Evolutionary conservation across 352 stramenopile species (phyloP).

Genomic region (Pythium rhizo-oryzae): DNA sequence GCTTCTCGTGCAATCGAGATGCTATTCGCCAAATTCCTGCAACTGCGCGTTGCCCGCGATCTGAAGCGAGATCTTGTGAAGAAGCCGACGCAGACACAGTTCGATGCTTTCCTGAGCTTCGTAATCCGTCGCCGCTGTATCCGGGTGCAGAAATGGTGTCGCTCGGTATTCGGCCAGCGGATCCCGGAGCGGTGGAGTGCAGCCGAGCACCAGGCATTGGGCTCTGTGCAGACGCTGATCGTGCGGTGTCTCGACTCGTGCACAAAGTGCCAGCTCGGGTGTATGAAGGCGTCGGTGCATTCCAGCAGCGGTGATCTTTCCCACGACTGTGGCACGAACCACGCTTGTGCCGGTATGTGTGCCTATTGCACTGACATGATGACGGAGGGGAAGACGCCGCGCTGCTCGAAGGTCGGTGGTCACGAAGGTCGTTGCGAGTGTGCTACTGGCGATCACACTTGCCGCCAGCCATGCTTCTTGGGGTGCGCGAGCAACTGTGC

Average conservation of each 20-base stretch:
- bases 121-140: constrained; percentile 55
- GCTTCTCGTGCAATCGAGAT: constrained; percentile 32
- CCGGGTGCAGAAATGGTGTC: constrained; percentile 46
- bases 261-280: constrained; percentile 51
- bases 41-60: not conserved
- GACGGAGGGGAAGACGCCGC: constrained; percentile 31
- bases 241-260: constrained; percentile 61
- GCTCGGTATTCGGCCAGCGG: constrained; percentile 38
- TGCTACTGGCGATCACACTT: constrained; percentile 61
- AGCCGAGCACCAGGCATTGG: constrained; percentile 49
- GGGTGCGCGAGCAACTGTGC: constrained; percentile 52
- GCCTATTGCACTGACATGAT: constrained; percentile 46
- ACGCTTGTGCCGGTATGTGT: constrained; percentile 50
- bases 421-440: constrained; percentile 74
- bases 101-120: constrained; percentile 64
- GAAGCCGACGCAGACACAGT: constrained; percentile 36
- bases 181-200: constrained; percentile 49
- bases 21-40: constrained; percentile 39
- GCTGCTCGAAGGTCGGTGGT: constrained; percentile 52
- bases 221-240: constrained; percentile 50
- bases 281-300: constrained; percentile 57
- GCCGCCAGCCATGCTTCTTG: constrained; percentile 45
- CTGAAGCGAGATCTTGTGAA: constrained; percentile 25
- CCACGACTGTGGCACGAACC: constrained; percentile 58
- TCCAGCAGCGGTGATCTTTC: not conserved